phyloP scores from a whole-genome alignment of 768 basidiomycete species.

The Suillus decipiens region DNA sequence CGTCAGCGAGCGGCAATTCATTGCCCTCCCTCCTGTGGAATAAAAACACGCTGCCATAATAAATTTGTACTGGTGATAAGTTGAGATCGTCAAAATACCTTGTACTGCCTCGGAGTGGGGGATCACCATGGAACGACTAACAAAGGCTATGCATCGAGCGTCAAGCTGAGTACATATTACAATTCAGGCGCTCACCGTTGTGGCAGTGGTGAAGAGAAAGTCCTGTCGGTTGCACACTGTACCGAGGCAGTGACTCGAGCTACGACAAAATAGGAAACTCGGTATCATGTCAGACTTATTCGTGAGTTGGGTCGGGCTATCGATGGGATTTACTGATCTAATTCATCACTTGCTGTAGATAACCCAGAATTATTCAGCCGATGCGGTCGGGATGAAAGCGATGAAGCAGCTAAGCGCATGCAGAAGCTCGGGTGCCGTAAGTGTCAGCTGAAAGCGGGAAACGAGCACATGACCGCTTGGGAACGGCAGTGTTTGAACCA shows the following conservation, averaged over 20 bases:
- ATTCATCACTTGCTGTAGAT: neutral
- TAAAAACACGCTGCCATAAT: too few species aligned
- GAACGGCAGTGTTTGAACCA: neutral
- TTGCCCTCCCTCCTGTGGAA: neutral
- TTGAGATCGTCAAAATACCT: neutral
- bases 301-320: neutral
- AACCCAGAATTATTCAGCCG: neutral
- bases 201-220: neutral
- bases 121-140: neutral
- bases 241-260: neutral
- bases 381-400: neutral
- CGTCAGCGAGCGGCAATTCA: neutral
- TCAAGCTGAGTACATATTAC: neutral
- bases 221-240: neutral
- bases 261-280: neutral
- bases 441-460: neutral
- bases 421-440: neutral
- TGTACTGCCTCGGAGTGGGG: neutral
- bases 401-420: neutral
- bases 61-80: neutral
- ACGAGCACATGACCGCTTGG: neutral
- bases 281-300: neutral
- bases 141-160: neutral
- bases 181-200: neutral
- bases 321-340: neutral